A percentile compares a stretch with the other conserved stretches of the same genome.
Evolutionary conservation across 169 alveolate genomes (phyloP).

Genomic region (Cryptosporidium sp.): DNA sequence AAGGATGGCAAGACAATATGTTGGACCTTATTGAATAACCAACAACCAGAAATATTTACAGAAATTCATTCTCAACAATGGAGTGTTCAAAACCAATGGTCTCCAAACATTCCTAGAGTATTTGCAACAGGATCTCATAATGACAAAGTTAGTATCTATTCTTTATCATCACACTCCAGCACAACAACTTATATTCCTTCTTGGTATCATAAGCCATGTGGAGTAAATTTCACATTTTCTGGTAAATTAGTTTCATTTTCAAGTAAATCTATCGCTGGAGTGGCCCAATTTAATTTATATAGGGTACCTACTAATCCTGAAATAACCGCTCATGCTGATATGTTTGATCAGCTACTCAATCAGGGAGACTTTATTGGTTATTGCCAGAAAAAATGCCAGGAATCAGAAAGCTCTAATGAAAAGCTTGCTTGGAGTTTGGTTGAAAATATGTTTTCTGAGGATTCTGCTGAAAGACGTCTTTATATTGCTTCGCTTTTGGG

Average conservation of each 20-base stretch:
- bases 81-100: constrained; percentile 79
- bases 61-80: constrained; percentile 79
- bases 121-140: constrained; percentile 80
- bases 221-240: constrained; percentile 80
- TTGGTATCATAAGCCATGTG: constrained; percentile 78
- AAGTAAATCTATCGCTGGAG: not conserved
- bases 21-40: constrained; percentile 81
- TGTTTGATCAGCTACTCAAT: constrained; percentile 50
- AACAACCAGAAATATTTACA: constrained; percentile 69
- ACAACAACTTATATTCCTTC: constrained; percentile 78
- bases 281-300: constrained; percentile 38
- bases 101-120: constrained; percentile 79
- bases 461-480: constrained; percentile 48
- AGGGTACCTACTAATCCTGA: constrained; percentile 76
- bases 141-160: constrained; percentile 79
- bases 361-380: constrained; percentile 59
- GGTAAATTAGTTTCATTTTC: constrained; percentile 76
- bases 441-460: constrained; percentile 71
- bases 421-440: constrained; percentile 72
- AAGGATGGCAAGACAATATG: constrained; percentile 84
- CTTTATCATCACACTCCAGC: constrained; percentile 78
- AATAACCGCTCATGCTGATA: constrained; percentile 72
- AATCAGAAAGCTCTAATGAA: constrained; percentile 53
- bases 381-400: constrained; percentile 41
- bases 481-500: constrained; percentile 71